Base-by-base conservation (phyloP, 345 rosid genomes). In the Gossypium rotundifolium region DNA sequence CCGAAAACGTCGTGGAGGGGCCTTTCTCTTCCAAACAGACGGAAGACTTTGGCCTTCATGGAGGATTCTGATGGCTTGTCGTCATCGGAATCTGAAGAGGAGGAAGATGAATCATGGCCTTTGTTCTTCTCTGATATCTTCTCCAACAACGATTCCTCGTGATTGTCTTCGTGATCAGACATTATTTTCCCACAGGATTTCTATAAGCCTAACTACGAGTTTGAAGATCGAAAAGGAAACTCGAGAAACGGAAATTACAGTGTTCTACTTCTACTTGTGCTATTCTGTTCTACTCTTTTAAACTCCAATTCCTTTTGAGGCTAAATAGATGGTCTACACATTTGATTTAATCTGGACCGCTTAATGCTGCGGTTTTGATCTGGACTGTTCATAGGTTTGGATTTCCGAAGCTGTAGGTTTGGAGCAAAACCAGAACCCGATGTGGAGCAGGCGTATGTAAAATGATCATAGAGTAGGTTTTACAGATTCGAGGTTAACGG, bases 1-100 rank as follows among this genome's bases (percentile, higher is more conserved):
- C 94, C 94, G 42, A 90, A 49, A 71, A 88, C 88, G 42, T 78
- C 46, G 78, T 90, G 90, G 2, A 90, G 87, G 2, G 90, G 92
- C 83, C 73, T 84, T 70, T 90, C 90, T 38, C 92, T 83, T 27
- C 94, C 94, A 22, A 86, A 88, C 72, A 90, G 85, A 62, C 87
- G 89, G 60, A 66, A 82, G 66, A 84, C 76, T 75, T 85, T 90
- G 67, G 66, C 29, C 82, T 83, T 79, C 29, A 75, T 7, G 67
- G 80, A 79, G 63, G 79, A 64, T n/a, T 77, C 18, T 7, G 80
- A 51, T 14, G 69, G 46, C 58, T 81, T 77, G 81, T 80, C 85
- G 75, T 81, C 77, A 14, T 80, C 92, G 61, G 88, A 68, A 64
- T 87, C 92, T n/a, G 88, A 81, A 7, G 58, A 54, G 2, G 20